Base-by-base conservation (phyloP, 345 rosid species). In the Eucalyptus curtisii region DNA sequence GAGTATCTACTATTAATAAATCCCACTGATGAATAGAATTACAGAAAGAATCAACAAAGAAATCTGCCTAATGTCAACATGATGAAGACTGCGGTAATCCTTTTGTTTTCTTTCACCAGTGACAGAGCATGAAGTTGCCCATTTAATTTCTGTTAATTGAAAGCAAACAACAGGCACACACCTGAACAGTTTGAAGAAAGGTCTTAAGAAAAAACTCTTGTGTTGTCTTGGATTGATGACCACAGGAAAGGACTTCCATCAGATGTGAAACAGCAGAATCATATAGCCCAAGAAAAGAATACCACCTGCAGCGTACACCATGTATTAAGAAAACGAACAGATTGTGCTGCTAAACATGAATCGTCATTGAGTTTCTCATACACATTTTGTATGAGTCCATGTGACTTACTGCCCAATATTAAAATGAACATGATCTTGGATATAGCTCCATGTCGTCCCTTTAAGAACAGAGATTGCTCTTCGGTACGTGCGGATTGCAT, bases 361-460 rank as follows among this genome's bases (percentile, higher is more conserved):
- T 76, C 7, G 16, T 40, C 84, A 76, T 40, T 76, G 84, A 37
- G 84, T 76, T 76, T 76, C 47, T 76, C 13, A 76, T 40, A 40
- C 8, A 86, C 87, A 45, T 44, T 31, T 53, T 55, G 30, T 48
- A 53, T 19, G 30, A 52, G 66, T 85, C 84, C 84, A 64, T 66
- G 90, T 84, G 90, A 92, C 99, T 94, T 93, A 98, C 99, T 95
- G 99, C 90, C 99, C 99, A 89, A 96, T 94, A 90, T 94, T 97
- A 92, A 97, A 98, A 94, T 97, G 92, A 86, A 98, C 95, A 93
- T 97, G 99, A 94, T 98, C 99, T 90, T 95, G 97, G 91, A 97
- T 98, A 90, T 94, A 95, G 92, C 95, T 95, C 99, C 99, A 98
- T 49, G 93, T 91, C 71, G 98, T 96, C 91, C 95, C 97, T 91